A percentile compares a stretch with the other conserved stretches of the same genome.
phyloP scores from a whole-genome alignment of 768 basidiomycete genomes.

The Calocera viscosa region DNA sequence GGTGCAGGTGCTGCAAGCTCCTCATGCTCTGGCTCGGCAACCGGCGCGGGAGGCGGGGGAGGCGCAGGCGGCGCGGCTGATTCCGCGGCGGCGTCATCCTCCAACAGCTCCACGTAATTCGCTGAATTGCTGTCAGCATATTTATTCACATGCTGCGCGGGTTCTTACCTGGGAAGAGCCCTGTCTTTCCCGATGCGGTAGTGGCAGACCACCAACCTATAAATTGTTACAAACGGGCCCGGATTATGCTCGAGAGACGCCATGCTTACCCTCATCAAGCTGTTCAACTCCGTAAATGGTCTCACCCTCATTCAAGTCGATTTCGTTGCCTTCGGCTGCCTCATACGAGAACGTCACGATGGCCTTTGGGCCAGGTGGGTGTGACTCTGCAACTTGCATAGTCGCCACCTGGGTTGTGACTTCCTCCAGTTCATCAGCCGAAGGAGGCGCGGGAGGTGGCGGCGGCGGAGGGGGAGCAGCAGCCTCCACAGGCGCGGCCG shows the following conservation, averaged over 20 bases:
- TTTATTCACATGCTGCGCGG: background rate
- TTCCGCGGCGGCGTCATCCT: constrained; percentile 22
- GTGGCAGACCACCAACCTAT: constrained; percentile 79
- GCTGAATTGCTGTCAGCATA: constrained; percentile 32
- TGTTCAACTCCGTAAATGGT: constrained; percentile 70
- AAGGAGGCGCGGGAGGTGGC: constrained; percentile 26
- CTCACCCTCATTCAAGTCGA: constrained; percentile 68
- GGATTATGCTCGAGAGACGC: background rate
- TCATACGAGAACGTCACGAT: constrained; percentile 13
- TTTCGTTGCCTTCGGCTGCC: constrained; percentile 80
- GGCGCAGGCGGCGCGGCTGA: constrained; percentile 10
- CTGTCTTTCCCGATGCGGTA: constrained; percentile 55
- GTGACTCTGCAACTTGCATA: constrained; percentile 18
- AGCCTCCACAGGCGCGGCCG: constrained; percentile 33
- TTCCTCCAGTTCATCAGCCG: background rate
- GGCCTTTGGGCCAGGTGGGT: constrained; percentile 18
- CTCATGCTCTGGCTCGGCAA: constrained; percentile 18
- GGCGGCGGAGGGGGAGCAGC: constrained; percentile 33
- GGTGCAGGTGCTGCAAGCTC: constrained; percentile 32
- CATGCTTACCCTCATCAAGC: constrained; percentile 48
- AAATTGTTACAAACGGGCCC: background rate
- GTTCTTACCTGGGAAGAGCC: constrained; percentile 68
- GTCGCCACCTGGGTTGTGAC: constrained; percentile 6
- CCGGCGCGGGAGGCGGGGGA: constrained; percentile 30
- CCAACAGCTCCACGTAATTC: constrained; percentile 75